Base-by-base conservation (phyloP, 2,329 filamentous ascomycete genomes). In the Hypoxylon sp. region DNA sequence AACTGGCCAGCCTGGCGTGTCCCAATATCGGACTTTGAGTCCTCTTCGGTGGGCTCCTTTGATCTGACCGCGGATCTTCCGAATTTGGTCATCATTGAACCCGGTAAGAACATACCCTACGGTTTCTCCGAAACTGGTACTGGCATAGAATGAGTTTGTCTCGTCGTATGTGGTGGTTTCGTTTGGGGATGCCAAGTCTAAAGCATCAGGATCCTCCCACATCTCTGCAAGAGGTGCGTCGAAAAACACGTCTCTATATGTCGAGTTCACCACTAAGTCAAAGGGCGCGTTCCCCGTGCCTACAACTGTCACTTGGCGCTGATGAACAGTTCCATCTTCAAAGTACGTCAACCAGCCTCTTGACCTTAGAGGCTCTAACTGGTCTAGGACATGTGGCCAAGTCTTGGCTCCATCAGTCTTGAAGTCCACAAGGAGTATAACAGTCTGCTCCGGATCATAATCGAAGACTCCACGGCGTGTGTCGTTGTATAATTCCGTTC, bases 361-460 rank as follows among this genome's bases (percentile, higher is more conserved):
- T 44, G 86, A 80, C 3, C 89, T 83, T 5, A 93, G 81, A 1
- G 89, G 86, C 61, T 87, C 80, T 0, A 93, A 82, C 62, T 90
- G 85, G 33, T 81, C 75, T 14, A 87, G 70, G 0, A 91, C 84
- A 52, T 84, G 78, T 0, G 83, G 83, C 81, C 86, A 89, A 1
- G 86, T 87, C 22, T 81, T 77, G 3, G 78, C 74, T 0, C 85
- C 86, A 26, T 83, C 77, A 1, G 85, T 89, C 79, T 94, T 94
- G 75, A 94, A 81, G 77, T 94, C 92, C 31, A 94, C 84, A 3
- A 94, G 83, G 3, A 94, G 83, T 4, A 87, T 82, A 0, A 92
- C 78, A 0, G 87, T 84, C 73, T 88, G 87, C 1, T 75, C 73
- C 0, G 87, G 85, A 67, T 85, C 80, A 8, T 79, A 79, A 71